These are phyloP conservation scores for Mollisiaceae sp. DNA, from an alignment of 2,329 filamentous ascomycete genomes.

Conservation along the genomic window DNA sequence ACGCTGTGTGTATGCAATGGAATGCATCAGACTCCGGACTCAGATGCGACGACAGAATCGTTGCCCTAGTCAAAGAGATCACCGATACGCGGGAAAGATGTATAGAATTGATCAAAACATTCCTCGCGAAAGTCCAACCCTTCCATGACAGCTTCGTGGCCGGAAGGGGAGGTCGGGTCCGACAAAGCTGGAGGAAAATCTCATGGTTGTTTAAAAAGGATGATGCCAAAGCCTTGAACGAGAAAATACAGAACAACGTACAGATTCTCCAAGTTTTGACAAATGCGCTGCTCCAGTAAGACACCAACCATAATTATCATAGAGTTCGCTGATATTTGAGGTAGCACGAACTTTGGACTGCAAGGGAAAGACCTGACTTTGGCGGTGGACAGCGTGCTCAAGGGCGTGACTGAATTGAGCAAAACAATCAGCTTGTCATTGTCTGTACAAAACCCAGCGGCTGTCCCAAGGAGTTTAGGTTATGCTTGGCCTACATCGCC, in stretches of 20 bases:
- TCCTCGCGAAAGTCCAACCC: not conserved
- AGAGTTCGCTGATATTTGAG: not conserved
- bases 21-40: not conserved
- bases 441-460: not conserved
- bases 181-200: not conserved
- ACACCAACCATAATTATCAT: not conserved
- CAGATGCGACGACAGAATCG: not conserved
- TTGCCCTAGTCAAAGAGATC: not conserved
- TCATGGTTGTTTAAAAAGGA: not conserved
- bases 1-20: not conserved
- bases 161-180: not conserved
- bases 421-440: not conserved
- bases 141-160: not conserved
- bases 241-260: not conserved
- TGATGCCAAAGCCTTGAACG: not conserved
- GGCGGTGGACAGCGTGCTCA: not conserved
- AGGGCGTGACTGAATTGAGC: not conserved
- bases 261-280: not conserved
- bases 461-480: not conserved
- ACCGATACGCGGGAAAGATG: not conserved
- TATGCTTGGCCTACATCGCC: constrained; percentile 1
- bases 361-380: not conserved
- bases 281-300: not conserved
- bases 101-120: not conserved
- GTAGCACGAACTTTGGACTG: not conserved